These are phyloP conservation scores for Brasenia schreberi DNA, from an alignment of 164 flowering plant genomes.

Conservation along the genomic window DNA sequence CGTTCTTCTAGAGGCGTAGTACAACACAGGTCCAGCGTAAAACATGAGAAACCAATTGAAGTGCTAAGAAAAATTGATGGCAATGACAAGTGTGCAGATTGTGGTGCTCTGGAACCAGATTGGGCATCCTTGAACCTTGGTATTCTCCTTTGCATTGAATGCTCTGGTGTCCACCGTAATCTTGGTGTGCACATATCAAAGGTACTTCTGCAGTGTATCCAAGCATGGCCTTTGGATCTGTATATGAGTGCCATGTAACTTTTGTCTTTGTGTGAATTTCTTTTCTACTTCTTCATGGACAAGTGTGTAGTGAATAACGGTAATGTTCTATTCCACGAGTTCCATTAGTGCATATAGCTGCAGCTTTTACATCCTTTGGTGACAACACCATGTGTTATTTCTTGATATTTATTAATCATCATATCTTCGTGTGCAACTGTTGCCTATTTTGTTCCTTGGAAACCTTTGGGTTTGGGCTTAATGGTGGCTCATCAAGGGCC, in stretches of 20 bases:
- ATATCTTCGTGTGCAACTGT: no score
- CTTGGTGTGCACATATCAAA: conserved; percentile 90
- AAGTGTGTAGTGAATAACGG: no score
- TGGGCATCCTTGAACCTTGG: conserved; percentile 99
- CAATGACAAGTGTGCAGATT: conserved; percentile 95
- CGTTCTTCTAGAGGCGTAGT: conserved; percentile 36
- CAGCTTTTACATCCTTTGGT: no score
- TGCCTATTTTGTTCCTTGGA: no score
- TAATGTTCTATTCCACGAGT: no score
- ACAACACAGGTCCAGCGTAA: conserved; percentile 37
- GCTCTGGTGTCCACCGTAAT: conserved; percentile 99
- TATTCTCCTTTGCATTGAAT: conserved; percentile 90
- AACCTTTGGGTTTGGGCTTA: no score
- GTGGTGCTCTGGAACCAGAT: conserved; percentile 94
- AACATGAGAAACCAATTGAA: conserved; percentile 72
- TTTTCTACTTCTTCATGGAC: background rate
- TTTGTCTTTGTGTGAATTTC: background rate
- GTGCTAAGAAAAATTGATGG: conserved; percentile 63
- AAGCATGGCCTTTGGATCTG: background rate
- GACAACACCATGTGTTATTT: no score
- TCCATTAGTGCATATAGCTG: no score
- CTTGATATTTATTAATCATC: no score
- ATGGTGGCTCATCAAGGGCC: no score
- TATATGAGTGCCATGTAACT: background rate
- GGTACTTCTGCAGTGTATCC: conserved; percentile 20